Evolutionary conservation across 2,329 filamentous ascomycete species (phyloP).

Genomic region (Didymella keratinophila): DNA sequence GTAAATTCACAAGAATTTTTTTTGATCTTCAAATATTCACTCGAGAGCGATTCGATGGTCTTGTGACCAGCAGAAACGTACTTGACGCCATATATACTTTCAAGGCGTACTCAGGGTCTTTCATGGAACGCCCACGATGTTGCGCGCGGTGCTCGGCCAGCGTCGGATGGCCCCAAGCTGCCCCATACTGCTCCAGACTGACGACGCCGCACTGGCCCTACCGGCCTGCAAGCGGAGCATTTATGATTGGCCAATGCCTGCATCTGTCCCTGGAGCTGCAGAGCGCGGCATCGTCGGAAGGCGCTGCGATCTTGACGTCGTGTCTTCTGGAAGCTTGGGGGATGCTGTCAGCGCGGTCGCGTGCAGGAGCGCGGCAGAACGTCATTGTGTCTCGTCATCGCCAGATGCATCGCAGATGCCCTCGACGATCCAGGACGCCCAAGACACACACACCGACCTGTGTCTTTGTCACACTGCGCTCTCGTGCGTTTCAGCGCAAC

Average conservation of each 20-base stretch:
- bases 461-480: neutral
- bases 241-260: slow-evolving; percentile 19
- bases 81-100: slow-evolving; percentile 36
- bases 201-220: slow-evolving; percentile 5
- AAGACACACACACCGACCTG: neutral
- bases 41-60: slow-evolving; percentile 14
- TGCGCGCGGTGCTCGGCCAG: slow-evolving; percentile 36
- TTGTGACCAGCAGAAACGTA: slow-evolving; percentile 16
- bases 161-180: slow-evolving; percentile 33
- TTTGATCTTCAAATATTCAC: slow-evolving; percentile 10
- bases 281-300: slow-evolving; percentile 10
- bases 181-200: slow-evolving; percentile 19
- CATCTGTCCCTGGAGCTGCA: slow-evolving; percentile 12
- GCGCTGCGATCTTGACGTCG: slow-evolving; percentile 1
- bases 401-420: neutral
- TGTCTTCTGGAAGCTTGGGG: slow-evolving; percentile 2
- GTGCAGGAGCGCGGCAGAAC: slow-evolving; percentile 13
- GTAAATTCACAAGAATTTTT: neutral
- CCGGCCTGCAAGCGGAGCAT: slow-evolving; percentile 19
- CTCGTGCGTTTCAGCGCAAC: slow-evolving; percentile 12
- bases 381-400: slow-evolving; percentile 15
- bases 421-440: neutral
- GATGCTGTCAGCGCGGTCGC: slow-evolving; percentile 7
- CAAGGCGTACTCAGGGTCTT: slow-evolving; percentile 19
- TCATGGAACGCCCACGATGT: slow-evolving; percentile 25